Evolutionary conservation across 2,329 filamentous ascomycete genomes (phyloP), one percentile per base, ranked within the genome.

Genomic region (Lecanosticta acicola): DNA sequence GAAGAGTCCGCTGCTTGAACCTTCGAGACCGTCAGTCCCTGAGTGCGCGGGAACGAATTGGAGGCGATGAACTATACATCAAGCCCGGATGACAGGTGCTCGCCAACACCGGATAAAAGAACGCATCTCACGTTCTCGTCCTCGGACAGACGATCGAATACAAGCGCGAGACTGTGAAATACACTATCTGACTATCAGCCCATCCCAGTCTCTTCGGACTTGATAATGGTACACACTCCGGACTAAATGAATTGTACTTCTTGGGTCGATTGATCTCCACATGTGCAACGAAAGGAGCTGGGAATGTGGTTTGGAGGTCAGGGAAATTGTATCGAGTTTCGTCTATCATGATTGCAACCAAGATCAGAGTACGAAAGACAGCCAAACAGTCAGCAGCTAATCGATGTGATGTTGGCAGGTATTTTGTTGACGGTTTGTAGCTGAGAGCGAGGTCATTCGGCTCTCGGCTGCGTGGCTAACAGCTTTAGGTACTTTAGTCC

Each of bases 201-300:
- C n/a, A n/a, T n/a, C n/a, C n/a, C n/a, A n/a, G n/a, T n/a, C n/a
- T n/a, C n/a, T n/a, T n/a, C n/a, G n/a, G n/a, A n/a, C n/a, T n/a
- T n/a, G n/a, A n/a, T n/a, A n/a, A n/a, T n/a, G n/a, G n/a, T n/a
- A n/a, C n/a, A n/a, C n/a, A 52, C 51, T 42, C 51, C 3, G 49
- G 41, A 56, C 80, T 78, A 66, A 94, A 96, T 51, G 90, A 81
- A 66, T 97, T 97, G 66, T 95, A 73, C 71, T 94, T 94, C 56
- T 80, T 69, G 1, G 89, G 81, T 1, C 89, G 79, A 71, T 94
- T 91, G 69, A 94, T 93, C 69, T 96, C 84, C 48, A 96, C 85
- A 65, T 94, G 87, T 17, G 83, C 86, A 36, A 96, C 83, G 70
- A 81, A 81, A 59, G 83, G 76, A 21, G 71, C 62, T 0, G 89